A percentile compares a stretch with the other conserved stretches of the same genome.
Conservation (phyloP, 139 green algal genomes). For the Tetraselmis chui region DNA sequence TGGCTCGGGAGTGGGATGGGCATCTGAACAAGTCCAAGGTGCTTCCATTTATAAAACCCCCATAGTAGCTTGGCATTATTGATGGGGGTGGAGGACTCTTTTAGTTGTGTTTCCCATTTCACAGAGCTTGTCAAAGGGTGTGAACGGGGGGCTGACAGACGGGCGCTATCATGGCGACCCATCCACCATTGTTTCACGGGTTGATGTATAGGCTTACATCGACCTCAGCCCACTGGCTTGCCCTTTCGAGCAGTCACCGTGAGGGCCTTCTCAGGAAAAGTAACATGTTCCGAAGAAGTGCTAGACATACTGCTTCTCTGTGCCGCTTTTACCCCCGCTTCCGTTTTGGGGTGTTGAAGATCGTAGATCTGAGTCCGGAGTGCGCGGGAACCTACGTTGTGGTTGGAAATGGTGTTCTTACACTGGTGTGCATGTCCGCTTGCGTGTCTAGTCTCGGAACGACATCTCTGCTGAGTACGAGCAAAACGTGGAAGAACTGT, state of each 20-base stretch:
- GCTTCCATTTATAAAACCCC: background rate
- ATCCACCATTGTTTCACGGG: too few relatives aligned
- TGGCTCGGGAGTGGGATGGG: background rate
- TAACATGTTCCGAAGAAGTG: too few relatives aligned
- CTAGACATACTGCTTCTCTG: too few relatives aligned
- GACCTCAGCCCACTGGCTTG: too few relatives aligned
- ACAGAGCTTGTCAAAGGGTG: background rate
- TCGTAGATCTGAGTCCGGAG: too few relatives aligned
- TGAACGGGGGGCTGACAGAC: too few relatives aligned
- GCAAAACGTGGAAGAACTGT: background rate
- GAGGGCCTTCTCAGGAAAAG: too few relatives aligned
- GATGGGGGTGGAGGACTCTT: background rate
- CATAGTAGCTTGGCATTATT: background rate
- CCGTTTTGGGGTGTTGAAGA: background rate
- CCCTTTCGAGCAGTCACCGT: too few relatives aligned
- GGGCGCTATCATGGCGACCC: too few relatives aligned
- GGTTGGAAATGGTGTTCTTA: background rate
- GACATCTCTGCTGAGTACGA: background rate
- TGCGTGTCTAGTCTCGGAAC: too few relatives aligned
- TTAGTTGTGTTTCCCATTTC: background rate
- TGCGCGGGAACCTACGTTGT: too few relatives aligned
- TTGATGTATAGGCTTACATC: too few relatives aligned
- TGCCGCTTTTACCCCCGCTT: background rate
- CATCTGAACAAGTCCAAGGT: background rate
- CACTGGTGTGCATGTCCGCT: background rate